Percentiles rank a stretch among this genome's conserved stretches.
Evolutionary conservation across 1,284 basidiomycete species (phyloP).

Genomic region (Melampsora occidentalis): DNA sequence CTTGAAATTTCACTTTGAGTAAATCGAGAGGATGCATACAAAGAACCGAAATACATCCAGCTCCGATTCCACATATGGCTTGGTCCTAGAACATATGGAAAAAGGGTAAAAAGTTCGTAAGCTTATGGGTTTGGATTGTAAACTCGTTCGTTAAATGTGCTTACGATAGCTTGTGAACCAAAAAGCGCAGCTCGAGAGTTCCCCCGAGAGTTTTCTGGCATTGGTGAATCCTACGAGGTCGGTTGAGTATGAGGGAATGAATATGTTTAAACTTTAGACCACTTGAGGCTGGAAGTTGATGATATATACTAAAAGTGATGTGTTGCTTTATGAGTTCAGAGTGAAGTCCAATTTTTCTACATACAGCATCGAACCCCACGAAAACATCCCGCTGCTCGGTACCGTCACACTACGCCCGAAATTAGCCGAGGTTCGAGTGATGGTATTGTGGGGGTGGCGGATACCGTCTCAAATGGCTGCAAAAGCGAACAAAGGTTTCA

Average conservation of each 20-base stretch:
- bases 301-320: no score
- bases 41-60: constrained; percentile 85
- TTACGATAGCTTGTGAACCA: constrained; percentile 25
- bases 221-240: neutral
- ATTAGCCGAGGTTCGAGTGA: no score
- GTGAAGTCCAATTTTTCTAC: no score
- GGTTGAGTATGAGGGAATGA: neutral
- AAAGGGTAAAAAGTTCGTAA: neutral
- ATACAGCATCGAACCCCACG: no score
- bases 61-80: constrained; percentile 87
- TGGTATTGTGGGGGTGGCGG: no score
- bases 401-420: no score
- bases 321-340: no score
- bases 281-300: no score
- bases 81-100: constrained; percentile 64
- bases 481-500: no score
- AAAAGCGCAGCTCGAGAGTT: neutral
- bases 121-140: neutral
- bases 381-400: no score
- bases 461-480: no score
- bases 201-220: constrained; percentile 33
- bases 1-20: constrained; percentile 91
- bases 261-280: no score
- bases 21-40: constrained; percentile 98
- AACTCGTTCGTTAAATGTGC: neutral